Base-by-base conservation (phyloP, 495 filamentous ascomycete genomes). In the Penicillium fimorum region DNA sequence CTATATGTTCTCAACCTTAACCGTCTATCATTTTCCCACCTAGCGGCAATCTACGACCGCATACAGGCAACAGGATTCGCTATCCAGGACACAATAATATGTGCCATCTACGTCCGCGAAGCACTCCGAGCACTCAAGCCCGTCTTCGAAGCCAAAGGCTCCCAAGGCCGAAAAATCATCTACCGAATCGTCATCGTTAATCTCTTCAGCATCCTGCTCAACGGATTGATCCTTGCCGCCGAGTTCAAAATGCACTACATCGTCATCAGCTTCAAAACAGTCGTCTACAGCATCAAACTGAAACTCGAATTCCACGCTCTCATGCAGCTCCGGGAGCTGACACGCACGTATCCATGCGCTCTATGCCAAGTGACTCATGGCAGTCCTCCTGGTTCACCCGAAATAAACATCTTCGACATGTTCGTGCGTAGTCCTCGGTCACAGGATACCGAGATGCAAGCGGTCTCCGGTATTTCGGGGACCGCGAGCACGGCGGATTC, bases 251-350 rank as follows among this genome's bases (percentile, higher is more conserved):
- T 72, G 9, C 64, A 78, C 27, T 81, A 65, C 67, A 41, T 71
- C 73, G 17, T 74, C 80, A 64, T 78, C 74, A 27, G 75, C 74
- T 20, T 67, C 78, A 57, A 81, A 80, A 61, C 75, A 67, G 9
- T 79, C 20, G 71, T 83, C 0, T 86, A 86, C 70, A 78, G 76
- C 56, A 67, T 85, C 61, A 86, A 87, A 59, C 72, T 87, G 17
- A 85, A 85, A 61, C 69, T 87, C 25, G 84, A 87, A 62, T 85
- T 84, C 56, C 70, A 68, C 18, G 75, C 84, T 7, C 70, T 87
- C 15, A 58, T 44, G 5, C 56, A 51, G 17, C 58, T 68, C 1
- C 63, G 58, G 37, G 50, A 49, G 5, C 44, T 66, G 15, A 66
- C 63, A 0, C 54, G 54, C 29, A 52, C 47, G 8, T 32, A 45